Conservation (phyloP, 345 rosid genomes). For the Rubroshorea leprosula region DNA sequence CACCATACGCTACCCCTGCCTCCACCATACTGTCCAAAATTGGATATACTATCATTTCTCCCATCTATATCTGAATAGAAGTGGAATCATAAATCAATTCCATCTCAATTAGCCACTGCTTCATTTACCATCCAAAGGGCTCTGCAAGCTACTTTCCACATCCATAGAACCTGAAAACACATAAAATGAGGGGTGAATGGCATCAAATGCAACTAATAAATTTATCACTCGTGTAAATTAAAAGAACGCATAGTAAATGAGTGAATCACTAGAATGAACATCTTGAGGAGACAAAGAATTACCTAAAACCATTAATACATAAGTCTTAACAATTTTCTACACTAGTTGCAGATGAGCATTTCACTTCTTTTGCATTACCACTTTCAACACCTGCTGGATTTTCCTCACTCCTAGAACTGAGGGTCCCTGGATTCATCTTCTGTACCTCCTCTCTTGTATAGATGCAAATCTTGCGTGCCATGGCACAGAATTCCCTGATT, state of each 20-base stretch:
- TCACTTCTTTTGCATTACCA: conserved; percentile 35
- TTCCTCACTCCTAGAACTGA: conserved; percentile 39
- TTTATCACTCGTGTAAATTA: too few species aligned
- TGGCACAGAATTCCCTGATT: conserved; percentile 70
- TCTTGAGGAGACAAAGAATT: neutral
- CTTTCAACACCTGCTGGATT: conserved; percentile 28
- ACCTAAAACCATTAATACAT: conserved; percentile 16
- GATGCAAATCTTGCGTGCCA: conserved; percentile 62
- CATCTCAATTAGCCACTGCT: neutral
- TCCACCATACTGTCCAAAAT: conserved; percentile 23
- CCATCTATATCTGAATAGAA: neutral
- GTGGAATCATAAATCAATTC: too few species aligned
- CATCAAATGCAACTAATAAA: too few species aligned
- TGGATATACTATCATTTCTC: conserved; percentile 17
- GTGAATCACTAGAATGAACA: too few species aligned
- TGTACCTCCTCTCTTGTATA: conserved; percentile 74
- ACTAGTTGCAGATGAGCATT: conserved; percentile 30
- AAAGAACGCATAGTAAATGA: too few species aligned
- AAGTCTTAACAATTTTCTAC: conserved; percentile 28
- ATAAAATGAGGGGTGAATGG: too few species aligned
- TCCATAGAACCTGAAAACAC: conserved; percentile 4
- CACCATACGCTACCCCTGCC: conserved; percentile 11
- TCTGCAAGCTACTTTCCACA: neutral
- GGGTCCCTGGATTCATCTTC: conserved; percentile 59
- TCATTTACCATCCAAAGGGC: neutral